Percentiles rank a stretch among this genome's conserved stretches.
phyloP scores from a whole-genome alignment of 805 yeast species.

The Suhomyces tanzawaensis region DNA sequence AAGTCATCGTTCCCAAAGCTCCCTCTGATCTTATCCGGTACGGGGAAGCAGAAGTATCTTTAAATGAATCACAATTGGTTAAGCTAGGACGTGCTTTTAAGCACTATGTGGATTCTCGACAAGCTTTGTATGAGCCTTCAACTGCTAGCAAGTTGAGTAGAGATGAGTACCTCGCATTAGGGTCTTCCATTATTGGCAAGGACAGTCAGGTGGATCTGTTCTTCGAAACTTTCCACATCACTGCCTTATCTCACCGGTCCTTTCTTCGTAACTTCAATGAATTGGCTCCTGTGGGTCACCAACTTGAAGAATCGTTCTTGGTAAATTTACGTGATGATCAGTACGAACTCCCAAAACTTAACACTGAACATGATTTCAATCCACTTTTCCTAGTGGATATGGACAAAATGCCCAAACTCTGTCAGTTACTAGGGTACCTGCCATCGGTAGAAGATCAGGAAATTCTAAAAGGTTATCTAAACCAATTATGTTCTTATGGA shows the following conservation, averaged over 20 bases:
- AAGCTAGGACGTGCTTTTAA: constrained; percentile 3
- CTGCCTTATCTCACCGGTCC: not conserved
- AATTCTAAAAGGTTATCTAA: not conserved
- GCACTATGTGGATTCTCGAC: not conserved
- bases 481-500: not conserved
- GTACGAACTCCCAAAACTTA: constrained; percentile 6
- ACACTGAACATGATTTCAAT: constrained; percentile 5
- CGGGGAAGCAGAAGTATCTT: no score
- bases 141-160: not conserved
- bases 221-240: not conserved
- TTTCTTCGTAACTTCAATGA: not conserved
- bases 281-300: not conserved
- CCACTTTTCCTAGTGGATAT: constrained; percentile 6
- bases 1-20: no score
- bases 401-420: not conserved
- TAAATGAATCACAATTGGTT: constrained; percentile 1
- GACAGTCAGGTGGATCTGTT: not conserved
- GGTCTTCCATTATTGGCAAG: not conserved
- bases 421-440: not conserved
- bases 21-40: no score
- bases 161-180: not conserved
- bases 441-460: not conserved
- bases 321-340: not conserved
- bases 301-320: not conserved
- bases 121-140: not conserved